Base-by-base conservation (phyloP, 768 basidiomycete species). In the Crucibulum laeve region DNA sequence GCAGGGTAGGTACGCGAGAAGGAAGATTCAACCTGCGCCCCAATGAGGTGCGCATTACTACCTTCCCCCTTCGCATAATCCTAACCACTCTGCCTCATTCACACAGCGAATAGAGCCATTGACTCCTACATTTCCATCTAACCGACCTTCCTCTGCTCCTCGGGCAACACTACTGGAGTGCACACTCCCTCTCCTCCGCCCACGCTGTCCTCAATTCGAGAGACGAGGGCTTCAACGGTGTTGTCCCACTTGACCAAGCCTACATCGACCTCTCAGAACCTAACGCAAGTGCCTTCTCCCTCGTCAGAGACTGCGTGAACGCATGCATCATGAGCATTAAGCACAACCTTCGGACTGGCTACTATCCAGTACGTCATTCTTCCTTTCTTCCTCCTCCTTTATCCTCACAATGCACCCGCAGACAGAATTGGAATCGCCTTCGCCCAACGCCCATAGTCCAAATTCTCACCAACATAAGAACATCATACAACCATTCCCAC, bases 151-250 rank as follows among this genome's bases (percentile, higher is more conserved):
- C 73, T 98, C 34, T 95, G 93, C 62, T 97, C 95, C 1, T 96
- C 96, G 2, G 96, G 96, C 1, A 99, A 98, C 60, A 96, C 96
- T 0, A 94, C 93, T 0, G 92, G 93, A 7, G 96, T 94, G 0
- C 63, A 84, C 19, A 80, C 98, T 76, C 91, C 0, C 76, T 93
- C 18, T 55, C 73, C 7, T 74, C 83, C 10, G 70, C 98, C 46
- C 74, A 79, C 1, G 55, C 73, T 7, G 63, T 98, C 11, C 69
- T 95, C 19, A 83, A 91, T 24, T 88, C n/a, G n/a, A n/a, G n/a
- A n/a, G n/a, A 88, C 62, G 74, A 81, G 7, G 70, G 71, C 0
- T 98, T 89, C 77, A 89, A 83, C 52, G 96, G 96, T 4, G 80
- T 99, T 48, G 84, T 97, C 28, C 76, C 94, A 22, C 83, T 98